Evolutionary conservation across 2,329 filamentous ascomycete genomes (phyloP).

Genomic region (Mariannaea elegans): DNA sequence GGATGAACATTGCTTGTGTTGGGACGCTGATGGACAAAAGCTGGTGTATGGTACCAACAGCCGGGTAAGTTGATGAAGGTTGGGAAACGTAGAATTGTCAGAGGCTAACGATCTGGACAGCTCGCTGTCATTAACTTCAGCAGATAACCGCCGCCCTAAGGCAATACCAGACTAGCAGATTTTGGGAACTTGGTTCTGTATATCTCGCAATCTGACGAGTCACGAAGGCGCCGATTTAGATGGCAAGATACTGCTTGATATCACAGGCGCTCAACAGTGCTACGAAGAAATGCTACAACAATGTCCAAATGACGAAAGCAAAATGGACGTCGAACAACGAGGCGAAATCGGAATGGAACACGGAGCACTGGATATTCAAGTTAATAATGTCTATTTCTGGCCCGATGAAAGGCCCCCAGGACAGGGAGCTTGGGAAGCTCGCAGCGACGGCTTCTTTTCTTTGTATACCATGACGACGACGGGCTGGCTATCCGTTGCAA

Average conservation of each 20-base stretch:
- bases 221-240: background rate
- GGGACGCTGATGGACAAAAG: conserved; percentile 69
- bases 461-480: conserved; percentile 40
- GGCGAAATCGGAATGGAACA: conserved; percentile 10
- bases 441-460: conserved; percentile 25
- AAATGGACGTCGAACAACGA: conserved; percentile 10
- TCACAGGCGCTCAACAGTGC: conserved; percentile 2
- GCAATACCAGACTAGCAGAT: background rate
- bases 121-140: conserved; percentile 63
- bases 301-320: background rate
- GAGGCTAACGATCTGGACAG: conserved; percentile 40
- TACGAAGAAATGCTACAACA: conserved; percentile 9
- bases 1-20: conserved; percentile 68
- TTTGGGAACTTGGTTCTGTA: background rate
- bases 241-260: conserved; percentile 2
- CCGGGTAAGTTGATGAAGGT: conserved; percentile 57
- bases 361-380: conserved; percentile 13
- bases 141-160: conserved; percentile 41
- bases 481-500: conserved; percentile 31
- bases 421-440: conserved; percentile 6
- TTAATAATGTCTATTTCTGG: conserved; percentile 26
- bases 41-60: conserved; percentile 71
- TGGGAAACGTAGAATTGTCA: too few relatives aligned
- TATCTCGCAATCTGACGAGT: background rate
- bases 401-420: conserved; percentile 16